Base-by-base conservation (phyloP, 805 yeast species). In the Myxozyma monticola region DNA sequence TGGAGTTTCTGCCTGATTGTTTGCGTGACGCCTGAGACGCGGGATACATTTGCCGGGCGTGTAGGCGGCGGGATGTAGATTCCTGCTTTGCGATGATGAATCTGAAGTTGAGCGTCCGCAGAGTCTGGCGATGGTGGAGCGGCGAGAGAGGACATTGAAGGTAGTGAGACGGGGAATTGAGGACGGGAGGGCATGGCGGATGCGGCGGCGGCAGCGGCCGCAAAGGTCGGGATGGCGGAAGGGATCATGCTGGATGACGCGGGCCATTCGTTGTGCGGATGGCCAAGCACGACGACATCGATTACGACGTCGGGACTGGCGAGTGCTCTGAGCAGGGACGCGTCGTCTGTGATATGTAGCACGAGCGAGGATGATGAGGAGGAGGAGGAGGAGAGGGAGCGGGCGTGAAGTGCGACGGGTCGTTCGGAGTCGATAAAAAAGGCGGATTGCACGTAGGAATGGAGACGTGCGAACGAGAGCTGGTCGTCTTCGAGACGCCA, bases 1-100 rank as follows among this genome's bases (percentile, higher is more conserved):
- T 83, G 78, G 40, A 93, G 75, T 61, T 79, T 77, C 33, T 71
- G 68, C 26, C 93, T 71, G 14, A 85, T 81, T 6, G 76, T 68
- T 60, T 76, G 78, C 15, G 86, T 81, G 15, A 79, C 73, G 2
- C 83, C 83, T 37, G 62, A 57, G 5, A 51, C 50, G 18, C 56
- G 50, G 20, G 37, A 4, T 7, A 45, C 30, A 7, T 47, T 15
- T 5, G 55, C 7, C 17, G 48, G 28, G 26, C 33, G 44, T 24
- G 47, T n/a, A 12, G 59, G 56, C 17, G 58, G 58, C n/a, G 57
- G 47, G 25, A 51, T 42, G 46, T 21, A 46, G 18, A 45, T 41
- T 18, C 51, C 42, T 3, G 45, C 25, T 20, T 50, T 45, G 20
- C 51, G 47, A 24, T 17, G 48, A 18, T 7, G 44, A 25, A 29